These are phyloP conservation scores for Luvunga scandens DNA, from an alignment of 345 rosid species.

Conservation along the genomic window DNA sequence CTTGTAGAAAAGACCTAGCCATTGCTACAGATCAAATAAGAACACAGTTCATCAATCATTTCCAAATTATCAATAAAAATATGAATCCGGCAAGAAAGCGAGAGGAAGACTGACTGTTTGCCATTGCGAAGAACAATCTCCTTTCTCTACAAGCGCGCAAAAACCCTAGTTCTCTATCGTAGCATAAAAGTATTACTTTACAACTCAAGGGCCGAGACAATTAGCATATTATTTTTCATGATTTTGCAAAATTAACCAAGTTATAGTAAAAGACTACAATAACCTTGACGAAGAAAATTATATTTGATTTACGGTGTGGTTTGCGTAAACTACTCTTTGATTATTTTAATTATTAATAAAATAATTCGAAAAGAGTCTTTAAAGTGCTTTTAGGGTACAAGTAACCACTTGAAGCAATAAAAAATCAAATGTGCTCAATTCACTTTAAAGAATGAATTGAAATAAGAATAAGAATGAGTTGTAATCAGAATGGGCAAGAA, in stretches of 20 bases:
- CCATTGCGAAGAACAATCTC: not conserved
- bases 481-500: too few species aligned
- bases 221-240: not conserved
- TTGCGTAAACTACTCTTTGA: too few species aligned
- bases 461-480: rapidly evolving
- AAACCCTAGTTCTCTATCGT: not conserved
- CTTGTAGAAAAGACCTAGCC: constrained; percentile 84
- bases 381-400: too few species aligned
- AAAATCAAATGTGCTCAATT: too few species aligned
- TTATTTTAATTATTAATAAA: too few species aligned
- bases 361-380: too few species aligned
- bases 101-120: not conserved
- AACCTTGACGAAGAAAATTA: not conserved
- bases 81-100: not conserved
- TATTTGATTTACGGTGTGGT: too few species aligned
- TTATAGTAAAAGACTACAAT: not conserved
- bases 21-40: constrained; percentile 24
- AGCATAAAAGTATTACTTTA: not conserved
- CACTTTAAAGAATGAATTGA: too few species aligned
- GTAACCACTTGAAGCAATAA: too few species aligned
- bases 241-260: not conserved
- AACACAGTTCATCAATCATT: not conserved
- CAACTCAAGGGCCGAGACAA: not conserved
- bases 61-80: not conserved
- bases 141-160: not conserved